Evolutionary conservation across 108 stramenopile species (phyloP).

Genomic region (Epithemia pelagica): DNA sequence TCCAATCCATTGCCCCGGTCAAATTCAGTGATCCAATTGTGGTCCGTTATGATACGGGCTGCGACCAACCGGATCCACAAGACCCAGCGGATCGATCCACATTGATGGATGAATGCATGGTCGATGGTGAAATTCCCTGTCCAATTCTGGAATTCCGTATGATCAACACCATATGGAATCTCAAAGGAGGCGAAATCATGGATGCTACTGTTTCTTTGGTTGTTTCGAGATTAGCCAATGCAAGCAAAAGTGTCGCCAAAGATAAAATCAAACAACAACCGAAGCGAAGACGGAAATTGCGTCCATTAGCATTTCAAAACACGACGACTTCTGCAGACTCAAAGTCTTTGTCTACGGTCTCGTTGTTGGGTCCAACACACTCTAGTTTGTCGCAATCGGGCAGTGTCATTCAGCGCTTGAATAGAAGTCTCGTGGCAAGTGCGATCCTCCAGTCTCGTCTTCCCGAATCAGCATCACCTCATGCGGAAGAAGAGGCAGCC

Average conservation of each 20-base stretch:
- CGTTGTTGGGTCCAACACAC: not conserved
- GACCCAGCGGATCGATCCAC: not conserved
- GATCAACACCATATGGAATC: conserved; percentile 27
- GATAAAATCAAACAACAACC: not conserved
- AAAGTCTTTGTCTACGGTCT: not conserved
- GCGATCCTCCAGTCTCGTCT: not conserved
- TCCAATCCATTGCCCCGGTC: conserved; percentile 16
- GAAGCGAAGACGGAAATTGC: not conserved
- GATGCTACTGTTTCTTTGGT: conserved; percentile 7
- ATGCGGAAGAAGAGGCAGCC: not conserved
- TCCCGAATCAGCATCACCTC: not conserved
- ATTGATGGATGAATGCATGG: not conserved
- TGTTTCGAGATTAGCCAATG: conserved; percentile 4
- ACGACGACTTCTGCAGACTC: no score
- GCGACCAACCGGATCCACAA: not conserved
- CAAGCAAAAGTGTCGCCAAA: not conserved
- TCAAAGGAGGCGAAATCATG: conserved; percentile 34
- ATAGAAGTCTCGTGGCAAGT: not conserved
- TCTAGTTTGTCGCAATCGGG: not conserved
- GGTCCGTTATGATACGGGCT: conserved; percentile 14
- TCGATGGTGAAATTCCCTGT: conserved; percentile 20
- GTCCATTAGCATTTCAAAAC: not conserved
- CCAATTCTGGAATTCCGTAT: conserved; percentile 52
- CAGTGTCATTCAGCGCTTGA: not conserved
- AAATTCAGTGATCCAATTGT: conserved; percentile 15